phyloP scores from a whole-genome alignment of 116 monocot genomes.

The Posidonia oceanica region DNA sequence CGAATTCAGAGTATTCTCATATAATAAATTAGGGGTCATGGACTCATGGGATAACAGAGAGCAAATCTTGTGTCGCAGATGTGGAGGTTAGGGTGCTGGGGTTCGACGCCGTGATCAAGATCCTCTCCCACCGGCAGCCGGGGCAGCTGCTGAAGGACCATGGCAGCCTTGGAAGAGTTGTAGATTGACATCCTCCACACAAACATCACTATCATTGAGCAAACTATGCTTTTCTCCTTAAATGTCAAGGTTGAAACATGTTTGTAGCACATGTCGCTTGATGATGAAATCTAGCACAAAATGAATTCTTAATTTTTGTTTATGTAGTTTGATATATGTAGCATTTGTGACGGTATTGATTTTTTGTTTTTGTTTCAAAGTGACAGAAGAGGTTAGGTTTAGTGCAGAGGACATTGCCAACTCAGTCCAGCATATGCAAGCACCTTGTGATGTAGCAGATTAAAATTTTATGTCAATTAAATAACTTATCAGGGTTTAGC shows the following conservation, averaged over 20 bases:
- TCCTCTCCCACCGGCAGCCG: conserved; percentile 45
- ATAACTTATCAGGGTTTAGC: no score
- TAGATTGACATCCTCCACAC: conserved; percentile 66
- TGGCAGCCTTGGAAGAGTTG: conserved; percentile 76
- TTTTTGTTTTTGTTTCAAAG: neutral
- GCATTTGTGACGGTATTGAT: neutral
- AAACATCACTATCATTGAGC: conserved; percentile 87
- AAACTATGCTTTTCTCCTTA: conserved; percentile 91
- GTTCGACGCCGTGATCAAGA: conserved; percentile 70
- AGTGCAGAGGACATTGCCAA: conserved; percentile 55
- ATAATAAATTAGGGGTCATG: no score
- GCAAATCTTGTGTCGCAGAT: conserved; percentile 57
- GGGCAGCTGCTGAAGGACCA: conserved; percentile 62
- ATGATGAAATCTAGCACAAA: no score
- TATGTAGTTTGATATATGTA: no score
- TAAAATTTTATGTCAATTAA: no score
- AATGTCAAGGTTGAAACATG: conserved; percentile 46
- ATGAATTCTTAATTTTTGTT: no score
- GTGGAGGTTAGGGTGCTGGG: conserved; percentile 68
- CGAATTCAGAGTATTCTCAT: no score
- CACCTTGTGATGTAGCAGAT: neutral
- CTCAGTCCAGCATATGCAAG: conserved; percentile 33
- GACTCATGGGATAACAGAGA: no score
- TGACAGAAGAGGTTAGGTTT: conserved; percentile 22
- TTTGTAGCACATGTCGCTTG: no score